Evolutionary conservation across 371 early-diverging fungal species (phyloP).

Genomic region (Mucor velutinosus): DNA sequence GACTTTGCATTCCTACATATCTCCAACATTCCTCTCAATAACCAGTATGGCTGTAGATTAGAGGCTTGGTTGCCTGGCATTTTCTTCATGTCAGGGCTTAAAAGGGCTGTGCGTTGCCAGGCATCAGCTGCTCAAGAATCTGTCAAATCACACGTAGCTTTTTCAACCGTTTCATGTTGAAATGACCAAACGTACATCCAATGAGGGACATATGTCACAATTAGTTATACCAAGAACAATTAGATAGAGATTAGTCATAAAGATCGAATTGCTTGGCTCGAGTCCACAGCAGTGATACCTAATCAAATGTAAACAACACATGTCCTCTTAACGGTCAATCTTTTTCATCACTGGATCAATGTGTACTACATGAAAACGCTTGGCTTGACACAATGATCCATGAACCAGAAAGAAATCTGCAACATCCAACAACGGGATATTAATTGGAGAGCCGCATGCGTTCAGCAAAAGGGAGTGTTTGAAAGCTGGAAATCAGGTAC

Average conservation of each 20-base stretch:
- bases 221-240: not conserved
- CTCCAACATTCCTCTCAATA: not conserved
- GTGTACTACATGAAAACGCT: not conserved
- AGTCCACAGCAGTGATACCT: not conserved
- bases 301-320: not conserved
- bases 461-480: not conserved
- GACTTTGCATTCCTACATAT: not conserved
- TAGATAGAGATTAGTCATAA: not conserved
- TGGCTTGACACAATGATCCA: not conserved
- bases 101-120: no score
- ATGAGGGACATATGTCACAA: not conserved
- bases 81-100: not conserved
- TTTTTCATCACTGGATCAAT: not conserved
- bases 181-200: not conserved
- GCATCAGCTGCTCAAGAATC: no score
- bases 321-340: not conserved
- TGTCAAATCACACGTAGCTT: no score
- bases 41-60: not conserved
- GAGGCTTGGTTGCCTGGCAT: not conserved
- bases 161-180: no score
- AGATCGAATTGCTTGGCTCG: not conserved
- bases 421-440: not conserved
- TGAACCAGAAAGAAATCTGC: not conserved
- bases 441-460: no score
- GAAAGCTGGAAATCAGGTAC: not conserved